These are phyloP conservation scores for Theobroma grandiflorum DNA, from an alignment of 441 rosid genomes.

Conservation along the genomic window DNA sequence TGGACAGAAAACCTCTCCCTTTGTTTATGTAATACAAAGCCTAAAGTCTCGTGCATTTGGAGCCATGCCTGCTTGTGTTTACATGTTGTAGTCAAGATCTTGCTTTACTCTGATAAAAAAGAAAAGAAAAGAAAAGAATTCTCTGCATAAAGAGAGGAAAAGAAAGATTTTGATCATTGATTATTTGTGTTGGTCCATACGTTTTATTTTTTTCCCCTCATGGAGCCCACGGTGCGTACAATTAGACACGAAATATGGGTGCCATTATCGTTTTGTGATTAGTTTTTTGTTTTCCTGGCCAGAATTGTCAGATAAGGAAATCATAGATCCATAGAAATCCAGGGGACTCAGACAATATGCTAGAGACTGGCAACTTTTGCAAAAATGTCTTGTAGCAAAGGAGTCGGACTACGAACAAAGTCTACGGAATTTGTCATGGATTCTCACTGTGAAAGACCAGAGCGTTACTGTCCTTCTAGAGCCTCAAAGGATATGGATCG, in stretches of 20 bases:
- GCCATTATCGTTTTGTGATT: constrained; percentile 2
- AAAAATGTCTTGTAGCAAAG: neutral
- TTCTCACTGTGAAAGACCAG: constrained; percentile 23
- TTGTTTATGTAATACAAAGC: neutral
- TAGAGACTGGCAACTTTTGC: neutral
- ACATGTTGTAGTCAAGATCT: constrained; percentile 31
- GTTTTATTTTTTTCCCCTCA: constrained; percentile 20
- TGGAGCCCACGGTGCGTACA: constrained; percentile 36
- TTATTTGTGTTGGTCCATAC: neutral
- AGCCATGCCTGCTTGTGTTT: constrained; percentile 25
- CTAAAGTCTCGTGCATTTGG: neutral
- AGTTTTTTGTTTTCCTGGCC: constrained; percentile 15
- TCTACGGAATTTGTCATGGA: constrained; percentile 17
- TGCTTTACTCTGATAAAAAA: neutral
- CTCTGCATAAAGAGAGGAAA: neutral
- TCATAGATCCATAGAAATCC: neutral
- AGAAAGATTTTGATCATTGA: neutral
- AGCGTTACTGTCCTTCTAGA: neutral
- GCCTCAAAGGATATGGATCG: constrained; percentile 13
- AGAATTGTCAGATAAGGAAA: constrained; percentile 22
- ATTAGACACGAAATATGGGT: constrained; percentile 1
- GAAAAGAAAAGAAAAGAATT: neutral
- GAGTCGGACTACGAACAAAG: neutral
- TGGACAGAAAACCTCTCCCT: neutral
- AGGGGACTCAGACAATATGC: neutral